Evolutionary conservation across 257 asterid genomes (phyloP).

Genomic region (Solanum peruvianum): DNA sequence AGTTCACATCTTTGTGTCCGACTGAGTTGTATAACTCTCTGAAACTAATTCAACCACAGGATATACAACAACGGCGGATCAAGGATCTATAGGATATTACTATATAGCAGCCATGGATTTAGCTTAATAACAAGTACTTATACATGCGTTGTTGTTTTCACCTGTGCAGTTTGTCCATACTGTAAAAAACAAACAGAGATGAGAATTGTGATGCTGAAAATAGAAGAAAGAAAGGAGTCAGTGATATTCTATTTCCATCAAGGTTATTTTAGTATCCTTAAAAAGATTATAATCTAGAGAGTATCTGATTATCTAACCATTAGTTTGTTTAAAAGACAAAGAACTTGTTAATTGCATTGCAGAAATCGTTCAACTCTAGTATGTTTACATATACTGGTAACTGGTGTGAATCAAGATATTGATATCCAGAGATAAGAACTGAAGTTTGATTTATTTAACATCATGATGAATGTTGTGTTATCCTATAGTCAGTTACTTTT

Average conservation of each 20-base stretch:
- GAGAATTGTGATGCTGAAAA: too few relatives aligned
- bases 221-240: background rate
- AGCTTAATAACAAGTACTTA: background rate
- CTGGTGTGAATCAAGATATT: background rate
- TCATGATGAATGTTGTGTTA: background rate
- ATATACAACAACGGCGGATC: background rate
- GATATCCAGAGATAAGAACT: background rate
- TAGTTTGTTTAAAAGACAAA: background rate
- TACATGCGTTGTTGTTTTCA: too few relatives aligned
- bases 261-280: background rate
- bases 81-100: background rate
- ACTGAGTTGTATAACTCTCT: background rate
- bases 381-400: background rate
- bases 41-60: background rate
- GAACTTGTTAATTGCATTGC: background rate
- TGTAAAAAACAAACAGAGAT: too few relatives aligned
- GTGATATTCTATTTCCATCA: background rate
- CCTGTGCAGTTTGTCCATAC: too few relatives aligned
- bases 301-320: background rate
- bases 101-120: background rate
- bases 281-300: background rate
- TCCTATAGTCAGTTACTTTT: background rate
- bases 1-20: background rate
- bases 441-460: background rate
- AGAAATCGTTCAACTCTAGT: background rate